Conservation (phyloP, 1,284 basidiomycete genomes). For the Cutaneotrichosporon sp. region DNA sequence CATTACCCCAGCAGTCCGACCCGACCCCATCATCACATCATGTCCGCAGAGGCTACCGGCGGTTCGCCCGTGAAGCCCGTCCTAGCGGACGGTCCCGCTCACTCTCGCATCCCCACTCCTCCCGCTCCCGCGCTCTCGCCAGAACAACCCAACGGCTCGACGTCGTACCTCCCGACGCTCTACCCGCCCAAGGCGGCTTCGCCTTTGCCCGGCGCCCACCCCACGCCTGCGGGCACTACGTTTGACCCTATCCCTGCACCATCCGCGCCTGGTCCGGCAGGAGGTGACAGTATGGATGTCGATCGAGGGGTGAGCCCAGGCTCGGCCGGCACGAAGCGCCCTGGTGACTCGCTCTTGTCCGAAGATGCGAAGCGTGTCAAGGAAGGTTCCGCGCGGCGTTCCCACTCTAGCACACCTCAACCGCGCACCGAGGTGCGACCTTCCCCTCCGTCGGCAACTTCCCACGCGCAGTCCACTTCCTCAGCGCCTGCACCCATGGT, state of each 20-base stretch:
- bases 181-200: constrained; percentile 6
- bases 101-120: constrained; percentile 31
- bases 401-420: not conserved
- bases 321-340: constrained; percentile 36
- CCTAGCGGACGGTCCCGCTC: constrained; percentile 40
- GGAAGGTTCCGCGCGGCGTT: constrained; percentile 25
- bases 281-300: constrained; percentile 28
- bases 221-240: constrained; percentile 18
- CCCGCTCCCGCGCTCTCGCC: not conserved
- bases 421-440: not conserved
- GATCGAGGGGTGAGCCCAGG: constrained; percentile 22
- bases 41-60: constrained; percentile 19
- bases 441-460: not conserved
- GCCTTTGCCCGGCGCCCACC: constrained; percentile 20
- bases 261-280: not conserved
- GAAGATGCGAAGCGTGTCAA: constrained; percentile 42
- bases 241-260: constrained; percentile 19
- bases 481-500: constrained; percentile 13
- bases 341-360: constrained; percentile 38
- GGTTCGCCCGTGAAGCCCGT: constrained; percentile 31
- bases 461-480: constrained; percentile 10
- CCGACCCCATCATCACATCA: constrained; percentile 5
- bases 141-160: constrained; percentile 12
- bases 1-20: not conserved
- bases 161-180: constrained; percentile 14